Conservation (phyloP, 2,329 filamentous ascomycete genomes). For the Fusarium multiceps region DNA sequence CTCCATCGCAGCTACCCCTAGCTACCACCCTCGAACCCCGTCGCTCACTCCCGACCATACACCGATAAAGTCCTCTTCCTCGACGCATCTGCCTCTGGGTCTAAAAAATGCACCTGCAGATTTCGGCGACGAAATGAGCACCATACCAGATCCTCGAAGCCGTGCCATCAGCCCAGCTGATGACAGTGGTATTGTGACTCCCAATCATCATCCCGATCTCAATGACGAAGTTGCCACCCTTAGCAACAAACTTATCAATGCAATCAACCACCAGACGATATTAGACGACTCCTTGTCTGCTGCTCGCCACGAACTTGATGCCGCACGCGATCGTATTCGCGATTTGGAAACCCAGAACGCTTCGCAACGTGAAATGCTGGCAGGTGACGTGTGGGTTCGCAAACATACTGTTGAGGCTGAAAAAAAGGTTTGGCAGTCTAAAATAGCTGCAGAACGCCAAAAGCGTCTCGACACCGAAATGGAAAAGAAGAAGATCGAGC, state of each 20-base stretch:
- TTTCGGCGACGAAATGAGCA: constrained; percentile 73
- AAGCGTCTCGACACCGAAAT: constrained; percentile 74
- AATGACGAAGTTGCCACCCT: constrained; percentile 84
- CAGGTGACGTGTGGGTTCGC: constrained; percentile 79
- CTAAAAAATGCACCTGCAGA: constrained; percentile 56
- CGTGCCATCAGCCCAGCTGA: constrained; percentile 61
- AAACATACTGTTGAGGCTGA: constrained; percentile 80
- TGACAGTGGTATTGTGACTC: constrained; percentile 48
- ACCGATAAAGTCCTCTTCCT: constrained; percentile 54
- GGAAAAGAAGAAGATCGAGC: constrained; percentile 90
- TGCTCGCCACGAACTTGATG: constrained; percentile 84
- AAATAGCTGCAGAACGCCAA: constrained; percentile 72
- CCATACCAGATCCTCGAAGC: constrained; percentile 72
- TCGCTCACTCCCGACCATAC: constrained; percentile 51
- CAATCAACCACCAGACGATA: constrained; percentile 94
- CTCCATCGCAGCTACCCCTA: constrained; percentile 59
- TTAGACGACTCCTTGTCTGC: constrained; percentile 89
- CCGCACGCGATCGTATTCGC: constrained; percentile 73
- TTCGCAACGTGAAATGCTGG: constrained; percentile 76
- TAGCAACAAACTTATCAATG: constrained; percentile 95
- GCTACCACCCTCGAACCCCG: constrained; percentile 53
- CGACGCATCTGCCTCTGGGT: constrained; percentile 51
- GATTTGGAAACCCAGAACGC: constrained; percentile 74
- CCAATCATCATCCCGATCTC: constrained; percentile 65
- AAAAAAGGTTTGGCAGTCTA: constrained; percentile 68